Evolutionary conservation across 2,329 filamentous ascomycete genomes (phyloP), one percentile per base, ranked within the genome.

Genomic region (Aspergillus glaucus): DNA sequence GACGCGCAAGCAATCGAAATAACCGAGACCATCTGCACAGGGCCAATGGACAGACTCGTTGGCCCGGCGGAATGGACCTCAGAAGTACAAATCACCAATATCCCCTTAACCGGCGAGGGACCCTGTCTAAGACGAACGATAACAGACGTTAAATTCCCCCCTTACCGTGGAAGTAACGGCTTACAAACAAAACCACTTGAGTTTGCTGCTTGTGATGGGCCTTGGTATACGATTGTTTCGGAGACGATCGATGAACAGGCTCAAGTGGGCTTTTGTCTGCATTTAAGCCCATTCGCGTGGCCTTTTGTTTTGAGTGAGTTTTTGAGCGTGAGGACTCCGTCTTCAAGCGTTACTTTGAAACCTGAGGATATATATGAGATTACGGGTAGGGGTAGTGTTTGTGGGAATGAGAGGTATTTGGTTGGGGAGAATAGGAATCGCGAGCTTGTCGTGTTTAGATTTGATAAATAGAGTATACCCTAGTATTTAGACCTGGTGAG

Each of bases 351-450:
- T 21, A 63, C 59, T 4, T 41, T 68, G 37, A 56, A 59, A 21
- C 56, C 61, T 24, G 45, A 49, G 6, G 63, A 79, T 45, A 78
- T 76, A 68, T 59, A 61, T 17, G 69, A 78, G 58, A 59, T 85
- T 30, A 64, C 79, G 43, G 72, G 62, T 1, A 78, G 74, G 56
- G 80, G 79, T 1, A 72, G 71, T 51, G 78, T 85, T 14, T 75
- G 66, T 32, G 82, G 81, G 1, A 79, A 82, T 51, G 81, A 85
- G 62, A 65, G 79, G 47, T 84, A 80, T 74, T 46, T 85, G n/a
- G 63, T 85, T 9, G 81, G 82, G 0, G 78, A 84, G 65, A 81
- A 80, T 58, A 53, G 55, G 1, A 59, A 69, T 7, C 72, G 77
- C 28, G 71, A 74, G 50, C 61, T 85, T 42, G 78, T 79, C 0